phyloP scores from a whole-genome alignment of 352 stramenopile genomes.

The Globisporangium apiculatum region DNA sequence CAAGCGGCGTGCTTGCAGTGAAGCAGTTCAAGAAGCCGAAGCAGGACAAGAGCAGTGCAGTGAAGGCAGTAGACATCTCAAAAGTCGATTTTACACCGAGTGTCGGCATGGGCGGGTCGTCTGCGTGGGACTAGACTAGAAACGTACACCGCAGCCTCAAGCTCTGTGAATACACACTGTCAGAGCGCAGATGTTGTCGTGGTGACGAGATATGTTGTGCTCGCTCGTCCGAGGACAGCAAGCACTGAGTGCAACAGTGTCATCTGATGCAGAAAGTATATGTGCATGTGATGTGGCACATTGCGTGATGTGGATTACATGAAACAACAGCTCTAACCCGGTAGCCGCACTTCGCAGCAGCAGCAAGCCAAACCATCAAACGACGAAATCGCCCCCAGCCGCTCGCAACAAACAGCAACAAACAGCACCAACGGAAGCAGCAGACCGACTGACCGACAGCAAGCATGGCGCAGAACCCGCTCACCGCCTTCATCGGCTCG shows the following conservation, averaged over 20 bases:
- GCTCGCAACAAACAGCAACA: conserved; percentile 1
- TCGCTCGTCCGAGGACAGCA: too few species aligned
- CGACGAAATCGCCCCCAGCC: conserved; percentile 2
- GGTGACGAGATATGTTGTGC: too few species aligned
- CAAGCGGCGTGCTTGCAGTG: conserved; percentile 65
- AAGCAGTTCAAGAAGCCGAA: conserved; percentile 77
- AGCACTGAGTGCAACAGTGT: too few species aligned
- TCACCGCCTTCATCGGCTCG: conserved; percentile 59
- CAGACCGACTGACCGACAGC: conserved; percentile 3
- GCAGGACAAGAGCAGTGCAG: conserved; percentile 21
- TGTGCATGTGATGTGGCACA: too few species aligned
- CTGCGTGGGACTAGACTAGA: conserved; percentile 45
- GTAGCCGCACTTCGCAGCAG: too few species aligned
- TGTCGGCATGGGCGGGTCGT: conserved; percentile 62
- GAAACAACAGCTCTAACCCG: too few species aligned
- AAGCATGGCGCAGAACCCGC: conserved; percentile 53
- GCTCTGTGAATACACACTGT: too few species aligned
- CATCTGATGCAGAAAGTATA: too few species aligned
- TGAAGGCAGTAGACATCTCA: conserved; percentile 32
- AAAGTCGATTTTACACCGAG: conserved; percentile 55
- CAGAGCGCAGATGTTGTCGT: too few species aligned
- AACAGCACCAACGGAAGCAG: conserved; percentile 9
- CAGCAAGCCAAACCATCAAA: background rate
- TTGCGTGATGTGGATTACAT: too few species aligned
- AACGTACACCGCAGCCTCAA: background rate